Percentiles rank a stretch among this genome's conserved stretches.
Evolutionary conservation across 495 filamentous ascomycete species (phyloP).

Genomic region (Aspergillus bertholletiae): DNA sequence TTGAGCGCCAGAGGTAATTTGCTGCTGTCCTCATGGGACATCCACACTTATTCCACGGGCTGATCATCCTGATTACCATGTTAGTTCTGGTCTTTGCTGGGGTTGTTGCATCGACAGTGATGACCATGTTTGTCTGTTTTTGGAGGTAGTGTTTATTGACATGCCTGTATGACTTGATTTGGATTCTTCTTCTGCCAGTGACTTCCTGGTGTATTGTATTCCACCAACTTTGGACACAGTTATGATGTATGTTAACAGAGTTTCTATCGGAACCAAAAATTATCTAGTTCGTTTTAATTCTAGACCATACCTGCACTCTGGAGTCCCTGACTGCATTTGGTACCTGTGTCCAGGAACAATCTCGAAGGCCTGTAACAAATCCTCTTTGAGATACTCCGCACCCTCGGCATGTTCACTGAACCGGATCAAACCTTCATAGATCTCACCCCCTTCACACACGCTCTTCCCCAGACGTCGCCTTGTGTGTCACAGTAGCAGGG

Average conservation of each 20-base stretch:
- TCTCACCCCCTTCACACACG: too few relatives aligned
- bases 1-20: constrained; percentile 3
- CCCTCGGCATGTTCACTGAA: neutral
- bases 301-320: too few relatives aligned
- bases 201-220: neutral
- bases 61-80: neutral
- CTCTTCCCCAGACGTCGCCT: too few relatives aligned
- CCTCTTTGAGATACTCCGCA: neutral
- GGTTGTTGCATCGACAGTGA: neutral
- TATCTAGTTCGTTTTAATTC: neutral
- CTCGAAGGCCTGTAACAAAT: neutral
- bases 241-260: constrained; percentile 4
- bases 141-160: neutral
- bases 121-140: neutral
- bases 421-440: neutral
- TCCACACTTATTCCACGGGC: constrained; percentile 3
- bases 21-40: constrained; percentile 9
- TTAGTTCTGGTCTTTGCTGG: neutral
- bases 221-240: neutral
- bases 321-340: too few relatives aligned
- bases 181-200: neutral
- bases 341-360: neutral
- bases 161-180: constrained; percentile 6
- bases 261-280: constrained; percentile 1
- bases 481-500: too few relatives aligned